Base-by-base conservation (phyloP, 805 yeast genomes). In the Yarrowia divulgata region DNA sequence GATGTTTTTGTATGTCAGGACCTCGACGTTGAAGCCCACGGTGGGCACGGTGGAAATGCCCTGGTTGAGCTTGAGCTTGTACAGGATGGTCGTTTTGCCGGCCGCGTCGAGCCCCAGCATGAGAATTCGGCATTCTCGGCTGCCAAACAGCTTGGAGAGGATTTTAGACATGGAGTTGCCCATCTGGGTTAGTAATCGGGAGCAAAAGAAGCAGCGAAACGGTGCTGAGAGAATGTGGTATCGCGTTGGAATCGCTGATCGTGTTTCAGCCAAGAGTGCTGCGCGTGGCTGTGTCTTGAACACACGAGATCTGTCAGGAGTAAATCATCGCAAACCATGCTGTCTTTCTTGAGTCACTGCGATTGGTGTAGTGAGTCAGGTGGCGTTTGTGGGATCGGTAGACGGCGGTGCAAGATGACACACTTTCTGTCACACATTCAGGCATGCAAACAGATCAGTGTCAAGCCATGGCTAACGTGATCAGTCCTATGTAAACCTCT, bases 31-130 rank as follows among this genome's bases (percentile, higher is more conserved):
- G 81, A 93, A 93, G 1, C 97, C 97, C 29, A 92, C 97, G 0
- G 97, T 93, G 29, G 97, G 97, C 6, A 92, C 95, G 0, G 97
- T 90, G 52, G 90, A 87, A 71, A 84, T 84, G 82, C 85, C 77
- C 71, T 86, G 90, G 70, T 93, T 93, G 71, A 90, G 80, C 77
- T 91, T 91, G 75, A 93, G 81, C 78, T 90, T 91, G 81, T 92
- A 92, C 64, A 93, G 83, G 70, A 93, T 91, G 12, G 97, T 87
- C 29, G 97, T 92, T 79, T 92, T 93, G 62, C 97, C 98, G 4
- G 97, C 97, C 73, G 93, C 91, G 76, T 93, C 97, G 70, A 93
- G 84, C 6, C 97, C 97, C 72, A 93, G 84, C 97, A 93, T 91
- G 74, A 93, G 84, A 76, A 93, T 90, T 73, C 88, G 75, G 82